Conservation (phyloP, 148 eudicot genomes). For the Camellia sinensis region DNA sequence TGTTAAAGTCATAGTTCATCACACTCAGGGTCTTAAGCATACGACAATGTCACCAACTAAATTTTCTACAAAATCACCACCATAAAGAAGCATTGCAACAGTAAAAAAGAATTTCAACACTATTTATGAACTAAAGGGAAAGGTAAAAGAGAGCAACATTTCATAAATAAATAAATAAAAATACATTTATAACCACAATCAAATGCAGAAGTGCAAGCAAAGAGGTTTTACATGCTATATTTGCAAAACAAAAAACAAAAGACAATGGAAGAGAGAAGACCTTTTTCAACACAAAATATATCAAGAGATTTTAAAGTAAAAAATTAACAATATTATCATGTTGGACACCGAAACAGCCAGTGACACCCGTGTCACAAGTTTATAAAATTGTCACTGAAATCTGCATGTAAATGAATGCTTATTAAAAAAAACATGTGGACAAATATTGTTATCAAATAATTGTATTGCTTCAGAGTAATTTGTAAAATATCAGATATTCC, state of each 20-base stretch:
- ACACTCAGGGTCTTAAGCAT: neutral
- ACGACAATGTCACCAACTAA: neutral
- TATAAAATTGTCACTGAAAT: neutral
- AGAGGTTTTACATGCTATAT: neutral
- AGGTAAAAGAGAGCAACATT: neutral
- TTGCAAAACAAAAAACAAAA: neutral
- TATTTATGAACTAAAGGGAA: neutral
- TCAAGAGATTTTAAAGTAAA: neutral
- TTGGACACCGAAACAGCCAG: neutral
- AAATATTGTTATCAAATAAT: constrained; percentile 7
- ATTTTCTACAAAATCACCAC: neutral
- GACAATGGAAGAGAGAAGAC: neutral
- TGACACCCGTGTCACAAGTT: neutral
- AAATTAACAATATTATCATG: neutral
- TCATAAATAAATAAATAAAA: neutral
- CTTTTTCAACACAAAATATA: constrained; percentile 3
- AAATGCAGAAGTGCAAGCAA: neutral
- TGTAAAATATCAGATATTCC: neutral
- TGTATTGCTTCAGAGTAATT: neutral
- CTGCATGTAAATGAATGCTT: neutral
- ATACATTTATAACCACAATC: constrained; percentile 1
- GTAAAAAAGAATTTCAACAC: neutral
- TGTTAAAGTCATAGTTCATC: neutral
- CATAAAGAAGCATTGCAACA: neutral
- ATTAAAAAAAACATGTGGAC: neutral